Conservation (phyloP, 164 flowering plant genomes). For the Platanus orientalis region DNA sequence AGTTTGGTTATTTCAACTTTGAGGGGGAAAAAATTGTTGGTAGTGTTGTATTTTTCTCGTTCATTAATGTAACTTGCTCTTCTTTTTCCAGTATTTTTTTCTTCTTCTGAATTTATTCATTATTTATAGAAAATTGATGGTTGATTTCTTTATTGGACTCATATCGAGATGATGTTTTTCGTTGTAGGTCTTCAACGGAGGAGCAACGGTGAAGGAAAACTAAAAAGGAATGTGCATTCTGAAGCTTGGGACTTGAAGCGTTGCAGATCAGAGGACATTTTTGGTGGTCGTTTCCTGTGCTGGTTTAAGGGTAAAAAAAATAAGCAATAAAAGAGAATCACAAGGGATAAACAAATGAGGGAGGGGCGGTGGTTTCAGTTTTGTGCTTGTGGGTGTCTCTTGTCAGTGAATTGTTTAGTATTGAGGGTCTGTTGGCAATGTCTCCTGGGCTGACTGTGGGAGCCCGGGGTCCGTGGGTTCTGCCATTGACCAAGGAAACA, state of each 20-base stretch:
- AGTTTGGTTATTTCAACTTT: conserved; percentile 7
- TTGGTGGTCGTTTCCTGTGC: conserved; percentile 22
- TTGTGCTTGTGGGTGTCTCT: conserved; percentile 51
- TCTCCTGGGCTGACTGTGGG: conserved; percentile 61
- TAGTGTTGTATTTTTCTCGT: conserved; percentile 27
- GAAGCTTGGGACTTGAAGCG: conserved; percentile 48
- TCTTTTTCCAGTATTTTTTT: conserved; percentile 19
- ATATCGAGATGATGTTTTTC: conserved; percentile 74
- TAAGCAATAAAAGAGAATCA: conserved; percentile 22
- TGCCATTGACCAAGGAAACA: conserved; percentile 77
- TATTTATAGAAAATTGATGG: conserved; percentile 29
- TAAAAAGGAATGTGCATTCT: conserved; percentile 23
- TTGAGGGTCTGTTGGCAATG: conserved; percentile 50
- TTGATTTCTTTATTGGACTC: conserved; percentile 54
- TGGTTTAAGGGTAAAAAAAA: conserved; percentile 15
- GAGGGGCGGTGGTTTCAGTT: conserved; percentile 45
- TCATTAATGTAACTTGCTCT: neutral
- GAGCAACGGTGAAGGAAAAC: conserved; percentile 1
- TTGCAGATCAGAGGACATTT: conserved; percentile 17
- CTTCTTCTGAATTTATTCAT: conserved; percentile 23
- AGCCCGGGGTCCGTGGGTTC: conserved; percentile 69
- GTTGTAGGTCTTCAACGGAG: conserved; percentile 48
- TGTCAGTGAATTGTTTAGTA: conserved; percentile 44
- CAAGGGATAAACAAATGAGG: conserved; percentile 27
- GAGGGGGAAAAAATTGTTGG: conserved; percentile 14